Evolutionary conservation across 345 rosid species (phyloP), one percentile per base, ranked within the genome.

Genomic region (Gossypium bickii): DNA sequence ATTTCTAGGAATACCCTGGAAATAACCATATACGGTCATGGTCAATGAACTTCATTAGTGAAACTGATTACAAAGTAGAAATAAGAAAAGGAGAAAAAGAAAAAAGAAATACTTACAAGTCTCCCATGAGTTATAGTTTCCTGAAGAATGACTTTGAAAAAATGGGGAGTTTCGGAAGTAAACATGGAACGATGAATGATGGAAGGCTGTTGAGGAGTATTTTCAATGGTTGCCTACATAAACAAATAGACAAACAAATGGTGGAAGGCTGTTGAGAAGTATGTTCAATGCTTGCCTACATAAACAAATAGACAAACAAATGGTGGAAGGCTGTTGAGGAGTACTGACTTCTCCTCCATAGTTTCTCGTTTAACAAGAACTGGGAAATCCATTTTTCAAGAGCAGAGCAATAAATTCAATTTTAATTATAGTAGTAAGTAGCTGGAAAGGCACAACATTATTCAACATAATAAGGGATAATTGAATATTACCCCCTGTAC

Each of bases 1-100:
- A 5, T 15, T 43, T 17, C 29, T 62, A 0, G 88, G 86, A 55
- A 81, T 73, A 29, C 2, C 52, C 88, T 85, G 78, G n/a, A n/a
- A 43, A 64, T 17, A 2, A 63, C 15, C 22, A 16, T 0, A 34
- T 2, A 38, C 17, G 3, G 47, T 34, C 24, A 38, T 8, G 67
- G 44, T 17, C 12, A 38, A 16, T 15, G 38, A 48, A 12, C 7
- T 24, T 24, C 17, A 24, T 9, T 7, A 38, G 10, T 0, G 55
- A 52, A 68, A 49, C 57, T 1, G 43, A 68, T 47, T 16, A 49
- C 15, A n/a, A 16, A 12, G 17, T 1, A 47, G 34, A 17, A 44
- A 22, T 1, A 52, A 15, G n/a, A 59, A 59, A 24, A 2, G 20
- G 57, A 52, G 57, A 52, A 49, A 18, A 44, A 1, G 4, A 10